Conservation (phyloP, 371 early-diverging fungal species). For the Mortierella sp. region DNA sequence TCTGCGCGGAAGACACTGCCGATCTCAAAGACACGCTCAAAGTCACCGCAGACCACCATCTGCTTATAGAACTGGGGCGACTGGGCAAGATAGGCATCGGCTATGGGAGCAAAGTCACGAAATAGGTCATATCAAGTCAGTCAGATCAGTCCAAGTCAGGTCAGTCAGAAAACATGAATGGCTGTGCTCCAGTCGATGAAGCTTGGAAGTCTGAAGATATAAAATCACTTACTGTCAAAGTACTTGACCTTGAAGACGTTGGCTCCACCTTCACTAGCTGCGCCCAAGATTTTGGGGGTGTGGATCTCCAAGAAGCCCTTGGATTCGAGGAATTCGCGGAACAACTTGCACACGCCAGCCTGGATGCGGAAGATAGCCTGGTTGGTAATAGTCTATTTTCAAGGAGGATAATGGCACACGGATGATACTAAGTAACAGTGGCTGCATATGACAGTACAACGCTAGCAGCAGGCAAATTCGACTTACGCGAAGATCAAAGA, state of each 20-base stretch:
- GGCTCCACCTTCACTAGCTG: constrained; percentile 99
- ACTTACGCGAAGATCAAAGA: constrained; percentile 93
- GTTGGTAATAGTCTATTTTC: constrained; percentile 89
- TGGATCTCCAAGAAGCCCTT: constrained; percentile 98
- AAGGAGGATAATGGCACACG: not conserved
- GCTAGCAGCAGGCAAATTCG: not conserved
- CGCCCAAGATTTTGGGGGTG: constrained; percentile 97
- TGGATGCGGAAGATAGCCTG: constrained; percentile 99
- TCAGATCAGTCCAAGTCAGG: no score
- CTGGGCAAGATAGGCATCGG: constrained; percentile 97
- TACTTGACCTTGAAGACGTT: constrained; percentile 98
- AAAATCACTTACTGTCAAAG: constrained; percentile 89
- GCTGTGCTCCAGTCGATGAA: no score
- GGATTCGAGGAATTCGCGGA: constrained; percentile 92
- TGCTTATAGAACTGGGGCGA: constrained; percentile 99
- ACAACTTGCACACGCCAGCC: constrained; percentile 92
- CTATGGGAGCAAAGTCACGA: constrained; percentile 36
- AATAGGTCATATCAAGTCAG: not conserved
- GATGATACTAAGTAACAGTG: no score
- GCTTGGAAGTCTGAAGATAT: no score
- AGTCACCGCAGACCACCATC: constrained; percentile 98
- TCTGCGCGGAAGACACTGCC: constrained; percentile 99
- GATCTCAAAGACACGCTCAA: constrained; percentile 99
- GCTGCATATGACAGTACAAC: not conserved
- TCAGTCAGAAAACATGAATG: not conserved